A percentile compares a stretch with the other conserved stretches of the same genome.
These are phyloP conservation scores for Zostera marina DNA, from an alignment of 116 monocot genomes.

Conservation along the genomic window DNA sequence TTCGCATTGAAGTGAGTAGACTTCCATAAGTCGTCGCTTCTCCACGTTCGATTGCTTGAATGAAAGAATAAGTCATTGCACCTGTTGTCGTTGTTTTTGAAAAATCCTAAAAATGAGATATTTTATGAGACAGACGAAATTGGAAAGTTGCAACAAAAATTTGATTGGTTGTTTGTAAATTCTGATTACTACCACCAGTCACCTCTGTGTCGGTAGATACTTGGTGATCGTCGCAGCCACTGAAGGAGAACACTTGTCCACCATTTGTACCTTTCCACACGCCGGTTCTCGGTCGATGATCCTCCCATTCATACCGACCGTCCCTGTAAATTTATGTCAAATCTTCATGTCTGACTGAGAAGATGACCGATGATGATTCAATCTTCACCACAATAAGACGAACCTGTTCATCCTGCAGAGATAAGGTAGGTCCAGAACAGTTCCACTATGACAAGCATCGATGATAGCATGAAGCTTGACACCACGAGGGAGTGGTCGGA, in stretches of 20 bases:
- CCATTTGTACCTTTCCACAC: constrained; percentile 69
- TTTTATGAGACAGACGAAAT: no score
- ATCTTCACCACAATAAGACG: no score
- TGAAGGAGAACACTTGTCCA: constrained; percentile 76
- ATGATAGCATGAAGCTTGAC: constrained; percentile 65
- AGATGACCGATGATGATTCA: no score
- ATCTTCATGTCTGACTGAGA: no score
- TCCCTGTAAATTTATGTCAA: no score
- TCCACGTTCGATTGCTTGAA: constrained; percentile 84
- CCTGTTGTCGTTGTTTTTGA: constrained; percentile 83
- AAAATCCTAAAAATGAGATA: no score
- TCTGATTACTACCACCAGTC: no score
- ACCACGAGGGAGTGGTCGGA: constrained; percentile 32
- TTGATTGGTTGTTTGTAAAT: no score
- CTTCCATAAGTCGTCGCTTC: constrained; percentile 80
- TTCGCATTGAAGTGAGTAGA: constrained; percentile 70
- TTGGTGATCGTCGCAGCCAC: constrained; percentile 48
- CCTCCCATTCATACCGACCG: constrained; percentile 78
- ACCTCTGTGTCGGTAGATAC: constrained; percentile 3
- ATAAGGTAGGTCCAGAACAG: constrained; percentile 51
- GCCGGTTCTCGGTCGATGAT: constrained; percentile 76
- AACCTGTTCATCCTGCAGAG: constrained; percentile 57
- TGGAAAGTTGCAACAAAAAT: no score
- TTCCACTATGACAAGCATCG: constrained; percentile 81
- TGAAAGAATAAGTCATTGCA: constrained; percentile 95